Evolutionary conservation across 179 eudicot genomes (phyloP).

Genomic region (Beta corolliflora): DNA sequence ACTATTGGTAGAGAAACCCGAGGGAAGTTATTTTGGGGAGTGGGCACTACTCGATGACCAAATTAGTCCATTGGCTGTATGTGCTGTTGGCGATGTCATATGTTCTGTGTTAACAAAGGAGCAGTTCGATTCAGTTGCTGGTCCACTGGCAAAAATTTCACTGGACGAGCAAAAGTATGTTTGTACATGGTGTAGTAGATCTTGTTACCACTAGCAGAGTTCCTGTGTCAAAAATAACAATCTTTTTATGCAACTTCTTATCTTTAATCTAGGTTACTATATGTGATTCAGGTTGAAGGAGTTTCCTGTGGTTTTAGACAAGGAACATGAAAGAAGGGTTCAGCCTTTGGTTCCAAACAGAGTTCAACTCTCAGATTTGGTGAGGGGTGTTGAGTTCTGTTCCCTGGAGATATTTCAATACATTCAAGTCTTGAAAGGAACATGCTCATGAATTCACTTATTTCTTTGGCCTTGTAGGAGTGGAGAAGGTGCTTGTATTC

Average conservation of each 20-base stretch:
- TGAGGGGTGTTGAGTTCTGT: constrained; percentile 33
- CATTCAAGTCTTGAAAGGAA: background rate
- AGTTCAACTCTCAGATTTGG: constrained; percentile 76
- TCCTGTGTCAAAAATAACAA: background rate
- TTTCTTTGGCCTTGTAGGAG: constrained; percentile 48
- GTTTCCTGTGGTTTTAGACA: constrained; percentile 32
- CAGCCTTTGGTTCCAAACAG: constrained; percentile 43
- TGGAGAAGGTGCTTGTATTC: constrained; percentile 74
- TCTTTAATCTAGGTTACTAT: constrained; percentile 13
- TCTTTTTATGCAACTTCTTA: background rate
- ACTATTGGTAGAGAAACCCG: constrained; percentile 64
- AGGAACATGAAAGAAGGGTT: constrained; percentile 38
- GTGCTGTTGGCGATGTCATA: constrained; percentile 75
- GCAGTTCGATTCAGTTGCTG: constrained; percentile 73
- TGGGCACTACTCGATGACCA: constrained; percentile 85
- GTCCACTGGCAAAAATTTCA: constrained; percentile 69
- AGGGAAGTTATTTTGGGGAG: constrained; percentile 94
- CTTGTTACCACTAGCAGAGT: background rate
- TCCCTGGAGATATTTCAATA: background rate
- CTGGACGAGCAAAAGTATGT: constrained; percentile 72
- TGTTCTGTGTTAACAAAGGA: constrained; percentile 84
- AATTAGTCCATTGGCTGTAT: constrained; percentile 51
- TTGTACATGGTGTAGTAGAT: constrained; percentile 1
- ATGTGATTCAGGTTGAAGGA: constrained; percentile 57
- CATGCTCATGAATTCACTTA: constrained; percentile 16